Evolutionary conservation across 2,329 filamentous ascomycete species (phyloP), one percentile per base, ranked within the genome.

Genomic region (Fusarium bactridioides): DNA sequence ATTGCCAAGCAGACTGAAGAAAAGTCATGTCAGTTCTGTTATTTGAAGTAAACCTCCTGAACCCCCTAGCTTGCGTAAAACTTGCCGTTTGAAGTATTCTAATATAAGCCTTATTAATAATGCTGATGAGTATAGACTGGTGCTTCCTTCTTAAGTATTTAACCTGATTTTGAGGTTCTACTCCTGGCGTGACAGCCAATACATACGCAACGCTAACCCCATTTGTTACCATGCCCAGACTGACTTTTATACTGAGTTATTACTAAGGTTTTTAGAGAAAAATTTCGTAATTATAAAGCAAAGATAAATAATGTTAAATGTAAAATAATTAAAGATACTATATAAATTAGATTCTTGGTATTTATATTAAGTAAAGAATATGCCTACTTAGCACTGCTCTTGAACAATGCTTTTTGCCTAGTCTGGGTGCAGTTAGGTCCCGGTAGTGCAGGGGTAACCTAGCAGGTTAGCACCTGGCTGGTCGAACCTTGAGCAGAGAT

Each of bases 81-180:
- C 9, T 21, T 23, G 4, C 53, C 7, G 6, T 16, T 3, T 33
- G 1, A 3, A 27, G 7, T 3, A 29, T 29, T 2, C 0, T 2
- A n/a, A 19, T 4, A n/a, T 0, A 10, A 7, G 19, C 6, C 19
- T 11, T 0, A 12, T 31, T 10, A 47, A 9, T 19, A 47, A 25
- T 27, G 7, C 21, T 13, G 0, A n/a, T 15, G 33, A 33, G 29
- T 29, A 7, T 7, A 18, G 7, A 10, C n/a, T 12, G 11, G 23
- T 12, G 8, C 16, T 13, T 23, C n/a, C 5, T 13, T 23, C 6
- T 50, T 3, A 13, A 0, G 21, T 18, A 1, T 11, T 10, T 23
- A 16, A 23, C 10, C 4, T 11, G 29, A 10, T 50, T 18, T 50
- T 12, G 0, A 16, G 21, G 47, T 5, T 23, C 29, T n/a, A 50